phyloP scores from a whole-genome alignment of 768 basidiomycete genomes.

The Tylopilus rubrobrunneus region DNA sequence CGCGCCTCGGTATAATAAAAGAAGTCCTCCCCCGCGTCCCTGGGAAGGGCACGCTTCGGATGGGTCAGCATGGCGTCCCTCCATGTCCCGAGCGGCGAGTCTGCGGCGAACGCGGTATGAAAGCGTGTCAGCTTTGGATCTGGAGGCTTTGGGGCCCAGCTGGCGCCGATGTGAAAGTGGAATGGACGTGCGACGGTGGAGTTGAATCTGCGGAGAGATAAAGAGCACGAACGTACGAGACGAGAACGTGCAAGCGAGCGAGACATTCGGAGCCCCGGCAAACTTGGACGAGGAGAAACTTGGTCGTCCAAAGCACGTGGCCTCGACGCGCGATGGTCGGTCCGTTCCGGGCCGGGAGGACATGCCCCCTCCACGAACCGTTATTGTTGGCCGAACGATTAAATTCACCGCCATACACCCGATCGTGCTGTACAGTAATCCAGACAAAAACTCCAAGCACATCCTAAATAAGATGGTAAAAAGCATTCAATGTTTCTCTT shows the following conservation, averaged over 20 bases:
- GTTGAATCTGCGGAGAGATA: conserved; percentile 10
- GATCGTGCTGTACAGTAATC: neutral
- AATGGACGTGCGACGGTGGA: conserved; percentile 46
- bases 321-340: neutral
- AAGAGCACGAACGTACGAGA: neutral
- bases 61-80: conserved; percentile 57
- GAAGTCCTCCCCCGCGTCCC: conserved; percentile 55
- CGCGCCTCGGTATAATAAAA: conserved; percentile 69
- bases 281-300: neutral
- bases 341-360: no score
- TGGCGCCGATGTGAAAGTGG: conserved; percentile 70
- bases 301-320: conserved; percentile 17
- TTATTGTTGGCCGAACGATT: no score
- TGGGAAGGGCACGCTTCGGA: conserved; percentile 37
- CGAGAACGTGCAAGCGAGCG: conserved; percentile 4
- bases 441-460: neutral
- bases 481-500: conserved; percentile 1
- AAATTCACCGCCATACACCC: no score
- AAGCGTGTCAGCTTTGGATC: conserved; percentile 34
- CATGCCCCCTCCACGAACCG: no score
- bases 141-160: conserved; percentile 73
- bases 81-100: conserved; percentile 64
- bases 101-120: conserved; percentile 49
- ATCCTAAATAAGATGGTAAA: neutral
- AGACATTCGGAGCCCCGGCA: conserved; percentile 3